Evolutionary conservation across 202 grass and related monocot genomes (phyloP).

Genomic region (Saccharum hybrid): DNA sequence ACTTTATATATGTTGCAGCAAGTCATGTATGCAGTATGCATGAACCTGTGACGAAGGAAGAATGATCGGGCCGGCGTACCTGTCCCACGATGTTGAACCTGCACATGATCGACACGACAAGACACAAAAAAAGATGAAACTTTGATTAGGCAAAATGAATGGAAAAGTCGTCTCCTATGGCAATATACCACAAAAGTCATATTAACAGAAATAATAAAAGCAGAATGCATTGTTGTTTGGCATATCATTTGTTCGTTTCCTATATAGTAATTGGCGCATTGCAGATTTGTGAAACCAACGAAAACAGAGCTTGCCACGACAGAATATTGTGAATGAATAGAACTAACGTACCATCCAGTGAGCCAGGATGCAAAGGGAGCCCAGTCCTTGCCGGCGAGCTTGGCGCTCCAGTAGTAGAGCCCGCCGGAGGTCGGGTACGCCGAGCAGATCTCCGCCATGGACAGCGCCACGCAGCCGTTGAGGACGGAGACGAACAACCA

Average conservation of each 20-base stretch:
- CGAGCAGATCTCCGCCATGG: constrained; percentile 90
- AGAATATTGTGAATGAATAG: background rate
- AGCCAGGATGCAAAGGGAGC: no score
- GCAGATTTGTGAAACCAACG: background rate
- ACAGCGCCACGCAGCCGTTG: constrained; percentile 63
- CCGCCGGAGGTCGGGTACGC: constrained; percentile 83
- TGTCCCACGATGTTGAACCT: constrained; percentile 94
- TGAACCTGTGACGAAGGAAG: background rate
- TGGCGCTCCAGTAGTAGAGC: constrained; percentile 95
- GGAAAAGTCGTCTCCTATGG: background rate
- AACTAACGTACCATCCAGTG: constrained; percentile 63
- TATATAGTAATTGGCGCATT: background rate
- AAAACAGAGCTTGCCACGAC: no score
- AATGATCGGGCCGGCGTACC: constrained; percentile 40
- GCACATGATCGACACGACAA: constrained; percentile 12
- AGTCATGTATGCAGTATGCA: background rate
- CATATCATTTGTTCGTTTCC: no score
- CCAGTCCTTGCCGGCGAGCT: no score
- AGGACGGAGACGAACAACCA: constrained; percentile 54
- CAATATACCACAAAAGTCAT: background rate
- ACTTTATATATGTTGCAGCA: background rate
- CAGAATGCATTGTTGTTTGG: background rate
- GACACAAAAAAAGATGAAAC: background rate
- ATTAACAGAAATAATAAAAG: background rate
- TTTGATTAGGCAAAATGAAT: background rate